Evolutionary conservation across 257 asterid genomes (phyloP).

Genomic region (Nicotiana knightiana): DNA sequence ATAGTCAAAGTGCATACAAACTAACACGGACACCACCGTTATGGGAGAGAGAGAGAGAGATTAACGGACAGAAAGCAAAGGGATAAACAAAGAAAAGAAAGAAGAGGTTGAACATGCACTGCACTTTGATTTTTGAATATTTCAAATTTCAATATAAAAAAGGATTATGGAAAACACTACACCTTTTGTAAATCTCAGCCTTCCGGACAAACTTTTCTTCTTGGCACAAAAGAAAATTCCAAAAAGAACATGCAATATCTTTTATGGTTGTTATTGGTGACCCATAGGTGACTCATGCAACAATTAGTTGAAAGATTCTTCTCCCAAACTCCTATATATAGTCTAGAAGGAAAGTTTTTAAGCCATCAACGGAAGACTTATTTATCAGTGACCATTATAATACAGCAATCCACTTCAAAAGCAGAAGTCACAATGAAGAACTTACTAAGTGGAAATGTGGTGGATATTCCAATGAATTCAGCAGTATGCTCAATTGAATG

Average conservation of each 20-base stretch:
- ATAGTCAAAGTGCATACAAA: too few species aligned
- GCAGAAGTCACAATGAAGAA: constrained; percentile 11
- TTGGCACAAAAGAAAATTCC: neutral
- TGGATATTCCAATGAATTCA: neutral
- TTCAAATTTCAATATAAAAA: neutral
- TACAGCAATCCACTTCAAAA: neutral
- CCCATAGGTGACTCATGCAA: constrained; percentile 14
- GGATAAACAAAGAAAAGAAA: neutral
- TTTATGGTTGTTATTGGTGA: neutral
- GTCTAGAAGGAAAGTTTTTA: neutral
- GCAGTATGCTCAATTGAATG: neutral
- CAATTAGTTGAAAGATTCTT: neutral
- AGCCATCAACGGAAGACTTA: neutral
- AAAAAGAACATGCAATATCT: neutral
- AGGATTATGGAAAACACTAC: neutral
- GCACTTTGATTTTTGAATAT: neutral
- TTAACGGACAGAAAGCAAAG: neutral
- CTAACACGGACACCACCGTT: too few species aligned
- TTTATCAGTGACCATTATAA: neutral
- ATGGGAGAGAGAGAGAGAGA: too few species aligned
- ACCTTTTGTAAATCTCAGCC: too few species aligned
- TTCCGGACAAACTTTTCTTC: neutral
- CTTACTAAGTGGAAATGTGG: neutral
- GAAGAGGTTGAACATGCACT: neutral
- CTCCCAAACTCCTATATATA: constrained; percentile 8